Conservation (phyloP, 129 eudicot genomes). For the Pulicaria dysenterica region DNA sequence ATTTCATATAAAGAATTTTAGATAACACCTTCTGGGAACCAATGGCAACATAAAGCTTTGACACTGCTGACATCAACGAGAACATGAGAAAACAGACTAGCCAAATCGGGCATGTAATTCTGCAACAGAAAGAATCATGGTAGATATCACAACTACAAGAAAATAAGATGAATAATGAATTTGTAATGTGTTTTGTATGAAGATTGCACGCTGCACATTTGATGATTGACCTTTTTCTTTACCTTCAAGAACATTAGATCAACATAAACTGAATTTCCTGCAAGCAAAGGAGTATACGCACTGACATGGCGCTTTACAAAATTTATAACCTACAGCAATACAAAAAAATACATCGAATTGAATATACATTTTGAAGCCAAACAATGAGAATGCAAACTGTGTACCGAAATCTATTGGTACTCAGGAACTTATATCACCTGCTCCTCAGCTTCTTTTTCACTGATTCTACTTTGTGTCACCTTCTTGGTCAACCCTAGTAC, state of each 20-base stretch:
- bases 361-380: background rate
- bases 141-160: slow-evolving; percentile 1
- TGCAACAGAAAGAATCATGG: slow-evolving; percentile 35
- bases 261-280: slow-evolving; percentile 42
- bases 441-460: slow-evolving; percentile 86
- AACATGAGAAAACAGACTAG: slow-evolving; percentile 75
- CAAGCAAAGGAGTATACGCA: slow-evolving; percentile 45
- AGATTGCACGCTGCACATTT: background rate
- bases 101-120: slow-evolving; percentile 91
- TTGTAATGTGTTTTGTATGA: background rate
- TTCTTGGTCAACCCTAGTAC: slow-evolving; percentile 61
- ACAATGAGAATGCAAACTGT: slow-evolving; percentile 12
- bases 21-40: slow-evolving; percentile 78
- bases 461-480: slow-evolving; percentile 65
- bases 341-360: background rate
- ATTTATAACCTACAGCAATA: slow-evolving; percentile 60
- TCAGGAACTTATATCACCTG: slow-evolving; percentile 44
- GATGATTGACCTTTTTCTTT: slow-evolving; percentile 5
- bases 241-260: slow-evolving; percentile 47
- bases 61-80: slow-evolving; percentile 87
- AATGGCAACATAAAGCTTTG: slow-evolving; percentile 71
- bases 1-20: background rate
- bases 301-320: slow-evolving; percentile 54
- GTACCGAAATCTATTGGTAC: background rate
- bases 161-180: background rate